Conservation (phyloP, 768 basidiomycete species). For the Leccinum subgranulosum region DNA sequence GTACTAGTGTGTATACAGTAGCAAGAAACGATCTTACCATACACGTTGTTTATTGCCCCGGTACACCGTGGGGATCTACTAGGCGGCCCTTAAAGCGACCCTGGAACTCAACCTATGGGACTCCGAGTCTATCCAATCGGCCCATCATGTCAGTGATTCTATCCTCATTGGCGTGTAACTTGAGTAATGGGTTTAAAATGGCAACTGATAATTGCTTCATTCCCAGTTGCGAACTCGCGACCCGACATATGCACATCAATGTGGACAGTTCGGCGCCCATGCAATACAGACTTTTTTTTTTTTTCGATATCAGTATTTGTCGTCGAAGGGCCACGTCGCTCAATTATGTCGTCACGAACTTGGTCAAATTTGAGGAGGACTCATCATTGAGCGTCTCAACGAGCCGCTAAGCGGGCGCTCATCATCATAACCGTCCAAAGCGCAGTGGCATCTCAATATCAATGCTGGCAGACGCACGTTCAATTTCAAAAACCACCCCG, state of each 20-base stretch:
- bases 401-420: constrained; percentile 27
- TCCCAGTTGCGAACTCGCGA: background rate
- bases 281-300: constrained; percentile 30
- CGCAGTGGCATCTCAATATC: constrained; percentile 9
- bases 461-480: constrained; percentile 41
- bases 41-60: no score
- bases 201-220: no score
- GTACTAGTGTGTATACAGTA: no score
- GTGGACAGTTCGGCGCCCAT: constrained; percentile 10
- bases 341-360: constrained; percentile 40
- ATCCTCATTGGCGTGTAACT: background rate
- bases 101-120: no score
- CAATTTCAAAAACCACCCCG: constrained; percentile 63
- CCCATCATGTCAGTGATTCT: no score
- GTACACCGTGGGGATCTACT: no score
- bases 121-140: no score
- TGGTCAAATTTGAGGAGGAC: constrained; percentile 68
- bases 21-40: no score
- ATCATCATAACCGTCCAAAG: constrained; percentile 13
- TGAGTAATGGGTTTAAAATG: no score
- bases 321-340: constrained; percentile 29
- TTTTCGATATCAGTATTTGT: constrained; percentile 32
- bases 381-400: constrained; percentile 63
- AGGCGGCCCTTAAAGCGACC: background rate
- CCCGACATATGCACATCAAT: no score